Percentiles rank a stretch among this genome's conserved stretches.
These are phyloP conservation scores for Blastomyces parvus DNA, from an alignment of 2,329 filamentous ascomycete genomes.

Conservation along the genomic window DNA sequence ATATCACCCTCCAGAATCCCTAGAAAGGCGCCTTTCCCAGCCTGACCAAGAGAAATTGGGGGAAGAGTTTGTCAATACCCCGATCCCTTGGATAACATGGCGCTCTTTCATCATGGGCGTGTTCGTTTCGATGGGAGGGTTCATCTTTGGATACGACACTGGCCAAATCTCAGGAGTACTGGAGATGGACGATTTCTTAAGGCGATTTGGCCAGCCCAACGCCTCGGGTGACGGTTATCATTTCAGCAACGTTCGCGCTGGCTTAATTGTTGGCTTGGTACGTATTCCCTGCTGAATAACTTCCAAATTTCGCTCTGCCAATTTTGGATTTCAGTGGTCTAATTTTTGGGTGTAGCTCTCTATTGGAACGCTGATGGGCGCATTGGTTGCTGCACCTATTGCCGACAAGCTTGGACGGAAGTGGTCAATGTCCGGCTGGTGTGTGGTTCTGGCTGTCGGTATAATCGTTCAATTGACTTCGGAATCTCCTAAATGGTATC, in stretches of 20 bases:
- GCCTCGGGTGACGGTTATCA: constrained; percentile 25
- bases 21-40: constrained; percentile 3
- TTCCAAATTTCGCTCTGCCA: constrained; percentile 12
- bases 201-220: constrained; percentile 32
- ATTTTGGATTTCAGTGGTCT: background rate
- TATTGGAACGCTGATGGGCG: constrained; percentile 38
- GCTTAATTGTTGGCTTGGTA: constrained; percentile 39
- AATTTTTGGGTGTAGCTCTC: constrained; percentile 26
- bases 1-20: background rate
- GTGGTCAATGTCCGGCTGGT: constrained; percentile 38
- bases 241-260: constrained; percentile 38
- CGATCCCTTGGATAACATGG: constrained; percentile 36
- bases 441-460: constrained; percentile 37
- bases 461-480: constrained; percentile 40
- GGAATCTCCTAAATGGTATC: constrained; percentile 31
- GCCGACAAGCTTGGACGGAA: constrained; percentile 39
- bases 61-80: constrained; percentile 31
- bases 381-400: constrained; percentile 33
- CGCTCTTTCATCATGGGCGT: constrained; percentile 36
- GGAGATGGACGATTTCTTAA: constrained; percentile 39
- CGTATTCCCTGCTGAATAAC: constrained; percentile 8
- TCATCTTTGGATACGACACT: constrained; percentile 37
- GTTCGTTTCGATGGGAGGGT: constrained; percentile 41
- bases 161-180: constrained; percentile 40
- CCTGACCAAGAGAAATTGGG: background rate